A percentile compares a stretch with the other conserved stretches of the same genome.
Evolutionary conservation across 306 rosid species (phyloP).

Genomic region (Quercus wislizeni): DNA sequence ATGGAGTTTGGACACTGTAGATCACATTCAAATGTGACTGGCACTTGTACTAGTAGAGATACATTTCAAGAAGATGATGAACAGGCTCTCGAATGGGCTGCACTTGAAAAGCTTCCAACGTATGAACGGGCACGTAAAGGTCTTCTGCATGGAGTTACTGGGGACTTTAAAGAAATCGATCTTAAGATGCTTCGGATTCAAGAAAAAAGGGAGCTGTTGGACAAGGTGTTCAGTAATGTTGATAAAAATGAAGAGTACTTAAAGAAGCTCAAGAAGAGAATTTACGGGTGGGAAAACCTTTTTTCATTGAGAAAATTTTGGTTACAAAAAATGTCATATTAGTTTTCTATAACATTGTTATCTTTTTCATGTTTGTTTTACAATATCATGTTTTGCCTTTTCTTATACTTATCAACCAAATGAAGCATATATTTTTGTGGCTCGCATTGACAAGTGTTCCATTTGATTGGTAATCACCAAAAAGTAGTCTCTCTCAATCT

Average conservation of each 20-base stretch:
- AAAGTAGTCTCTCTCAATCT: constrained; percentile 8
- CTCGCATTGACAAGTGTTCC: neutral
- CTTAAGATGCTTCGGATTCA: constrained; percentile 16
- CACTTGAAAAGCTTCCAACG: constrained; percentile 20
- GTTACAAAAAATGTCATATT: too few relatives aligned
- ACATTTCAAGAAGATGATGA: neutral
- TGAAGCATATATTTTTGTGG: neutral
- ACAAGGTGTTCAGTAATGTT: constrained; percentile 3
- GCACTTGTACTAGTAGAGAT: neutral
- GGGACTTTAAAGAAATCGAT: constrained; percentile 13
- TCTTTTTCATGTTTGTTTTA: neutral
- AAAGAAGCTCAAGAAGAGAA: constrained; percentile 23
- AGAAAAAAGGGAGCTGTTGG: constrained; percentile 15
- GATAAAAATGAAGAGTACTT: constrained; percentile 19
- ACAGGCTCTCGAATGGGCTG: constrained; percentile 27
- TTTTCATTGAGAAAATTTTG: too few relatives aligned
- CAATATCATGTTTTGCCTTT: too few relatives aligned
- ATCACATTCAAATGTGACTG: neutral
- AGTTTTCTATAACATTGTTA: too few relatives aligned
- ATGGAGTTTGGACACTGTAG: constrained; percentile 1
- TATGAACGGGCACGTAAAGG: constrained; percentile 21
- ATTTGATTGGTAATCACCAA: neutral
- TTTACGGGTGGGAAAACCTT: neutral
- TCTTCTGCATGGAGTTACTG: constrained; percentile 17
- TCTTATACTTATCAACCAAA: too few relatives aligned